A percentile compares a stretch with the other conserved stretches of the same genome.
Evolutionary conservation across 2,329 filamentous ascomycete species (phyloP).

Genomic region (Xylariaceae sp.): DNA sequence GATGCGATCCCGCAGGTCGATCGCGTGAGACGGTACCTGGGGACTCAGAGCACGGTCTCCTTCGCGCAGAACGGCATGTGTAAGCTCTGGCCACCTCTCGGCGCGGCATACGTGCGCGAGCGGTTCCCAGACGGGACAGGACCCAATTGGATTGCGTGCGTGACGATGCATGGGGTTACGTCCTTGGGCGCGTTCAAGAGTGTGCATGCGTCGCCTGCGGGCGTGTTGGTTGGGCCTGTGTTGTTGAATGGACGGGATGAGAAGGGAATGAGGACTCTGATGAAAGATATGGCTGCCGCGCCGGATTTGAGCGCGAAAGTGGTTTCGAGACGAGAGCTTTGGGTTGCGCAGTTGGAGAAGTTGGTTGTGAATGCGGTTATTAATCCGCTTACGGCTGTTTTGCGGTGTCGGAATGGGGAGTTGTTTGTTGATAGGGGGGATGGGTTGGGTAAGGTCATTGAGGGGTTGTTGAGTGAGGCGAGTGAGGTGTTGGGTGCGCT

Average conservation of each 20-base stretch:
- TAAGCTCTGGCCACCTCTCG: slow-evolving; percentile 51
- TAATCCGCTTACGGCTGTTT: slow-evolving; percentile 77
- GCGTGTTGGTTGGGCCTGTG: slow-evolving; percentile 45
- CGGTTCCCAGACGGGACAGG: slow-evolving; percentile 35
- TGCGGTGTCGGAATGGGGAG: slow-evolving; percentile 72
- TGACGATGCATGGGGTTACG: slow-evolving; percentile 53
- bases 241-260: slow-evolving; percentile 24
- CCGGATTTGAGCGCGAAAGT: slow-evolving; percentile 39
- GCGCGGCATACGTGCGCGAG: slow-evolving; percentile 38
- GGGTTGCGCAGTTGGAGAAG: slow-evolving; percentile 74
- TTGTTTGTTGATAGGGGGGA: slow-evolving; percentile 55
- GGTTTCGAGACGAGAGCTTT: slow-evolving; percentile 42
- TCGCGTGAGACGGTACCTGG: slow-evolving; percentile 56
- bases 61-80: slow-evolving; percentile 90
- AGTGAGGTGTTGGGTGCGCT: slow-evolving; percentile 65
- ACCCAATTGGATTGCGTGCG: slow-evolving; percentile 69
- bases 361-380: slow-evolving; percentile 74
- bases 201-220: slow-evolving; percentile 47
- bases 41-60: slow-evolving; percentile 63
- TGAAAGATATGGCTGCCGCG: slow-evolving; percentile 38
- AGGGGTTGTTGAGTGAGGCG: slow-evolving; percentile 67
- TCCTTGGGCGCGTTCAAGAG: slow-evolving; percentile 47
- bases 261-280: slow-evolving; percentile 35
- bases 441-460: slow-evolving; percentile 55
- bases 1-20: slow-evolving; percentile 58